Conservation (phyloP, 2,329 filamentous ascomycete genomes). For the Annulohypoxylon truncatum region DNA sequence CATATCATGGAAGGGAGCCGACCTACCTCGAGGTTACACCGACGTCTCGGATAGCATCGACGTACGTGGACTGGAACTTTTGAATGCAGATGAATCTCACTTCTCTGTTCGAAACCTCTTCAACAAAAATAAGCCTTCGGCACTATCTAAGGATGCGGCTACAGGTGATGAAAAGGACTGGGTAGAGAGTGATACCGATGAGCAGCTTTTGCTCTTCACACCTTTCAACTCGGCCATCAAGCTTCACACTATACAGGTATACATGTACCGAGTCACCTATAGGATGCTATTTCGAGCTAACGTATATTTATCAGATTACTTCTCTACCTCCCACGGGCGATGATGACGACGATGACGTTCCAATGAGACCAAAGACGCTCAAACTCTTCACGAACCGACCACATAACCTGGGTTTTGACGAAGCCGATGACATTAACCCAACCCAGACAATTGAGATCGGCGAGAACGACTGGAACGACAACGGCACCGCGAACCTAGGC, state of each 20-base stretch:
- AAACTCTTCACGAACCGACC: constrained; percentile 89
- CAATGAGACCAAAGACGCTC: constrained; percentile 84
- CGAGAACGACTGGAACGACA: constrained; percentile 82
- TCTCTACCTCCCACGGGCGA: constrained; percentile 72
- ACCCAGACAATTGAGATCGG: constrained; percentile 83
- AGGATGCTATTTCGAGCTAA: constrained; percentile 25
- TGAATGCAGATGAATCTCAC: constrained; percentile 87
- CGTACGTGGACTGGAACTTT: constrained; percentile 80
- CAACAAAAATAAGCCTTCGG: constrained; percentile 68
- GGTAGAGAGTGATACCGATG: constrained; percentile 96
- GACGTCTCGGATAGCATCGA: constrained; percentile 89
- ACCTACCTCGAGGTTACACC: constrained; percentile 80
- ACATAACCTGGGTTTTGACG: constrained; percentile 93
- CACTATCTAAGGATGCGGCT: constrained; percentile 90
- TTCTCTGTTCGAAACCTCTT: constrained; percentile 80
- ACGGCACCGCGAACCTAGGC: constrained; percentile 77
- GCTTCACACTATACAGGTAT: constrained; percentile 81
- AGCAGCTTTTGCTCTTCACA: constrained; percentile 92
- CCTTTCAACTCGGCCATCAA: constrained; percentile 91
- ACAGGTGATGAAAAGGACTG: constrained; percentile 88
- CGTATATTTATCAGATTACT: constrained; percentile 73
- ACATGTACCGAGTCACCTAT: constrained; percentile 29
- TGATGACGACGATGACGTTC: constrained; percentile 74
- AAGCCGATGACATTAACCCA: constrained; percentile 86
- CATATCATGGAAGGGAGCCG: constrained; percentile 76